Evolutionary conservation across 148 eudicot genomes (phyloP), one percentile per base, ranked within the genome.

Genomic region (Diospyros lotus): DNA sequence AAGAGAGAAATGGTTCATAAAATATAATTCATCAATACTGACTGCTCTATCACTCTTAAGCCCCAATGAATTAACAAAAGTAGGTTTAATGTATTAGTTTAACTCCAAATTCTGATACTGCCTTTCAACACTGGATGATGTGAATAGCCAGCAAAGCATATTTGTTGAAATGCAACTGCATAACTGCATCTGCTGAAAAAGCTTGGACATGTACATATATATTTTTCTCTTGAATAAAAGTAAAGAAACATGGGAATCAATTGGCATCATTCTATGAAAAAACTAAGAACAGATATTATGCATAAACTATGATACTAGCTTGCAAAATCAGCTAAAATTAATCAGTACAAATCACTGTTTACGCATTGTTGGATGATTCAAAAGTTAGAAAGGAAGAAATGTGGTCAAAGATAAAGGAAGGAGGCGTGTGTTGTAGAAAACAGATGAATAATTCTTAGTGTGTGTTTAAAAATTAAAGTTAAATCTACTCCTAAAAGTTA

Each of bases 1-100:
- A 62, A 58, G 15, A 28, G 56, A 79, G 62, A 38, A 9, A 42
- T 55, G 68, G 56, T 68, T 59, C 63, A 56, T 46, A 42, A 41
- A 72, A 41, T 45, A 40, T 9, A 70, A 55, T 56, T 9, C 14
- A 18, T 55, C 39, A 40, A 70, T 14, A 15, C 17, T 56, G 4
- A 41, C 7, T 5, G 48, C 43, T 40, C 1, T 40, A 15, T 55
- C 42, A 40, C 28, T 71, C 42, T 55, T 5, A 42, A 71, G 51
- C 38, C 15, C 2, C 11, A 44, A 28, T 53, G 63, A 41, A 14
- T 52, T 10, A 15, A 11, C 60, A n/a, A 70, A 39, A 62, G 44
- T 17, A 58, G 45, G 72, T 39, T 40, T 40, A 53, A 52, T 70
- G 4, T 48, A 53, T 54, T 48, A 8, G 15, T 70, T 56, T 53